Base-by-base conservation (phyloP, 257 asterid species). In the Coffea eugenioides region DNA sequence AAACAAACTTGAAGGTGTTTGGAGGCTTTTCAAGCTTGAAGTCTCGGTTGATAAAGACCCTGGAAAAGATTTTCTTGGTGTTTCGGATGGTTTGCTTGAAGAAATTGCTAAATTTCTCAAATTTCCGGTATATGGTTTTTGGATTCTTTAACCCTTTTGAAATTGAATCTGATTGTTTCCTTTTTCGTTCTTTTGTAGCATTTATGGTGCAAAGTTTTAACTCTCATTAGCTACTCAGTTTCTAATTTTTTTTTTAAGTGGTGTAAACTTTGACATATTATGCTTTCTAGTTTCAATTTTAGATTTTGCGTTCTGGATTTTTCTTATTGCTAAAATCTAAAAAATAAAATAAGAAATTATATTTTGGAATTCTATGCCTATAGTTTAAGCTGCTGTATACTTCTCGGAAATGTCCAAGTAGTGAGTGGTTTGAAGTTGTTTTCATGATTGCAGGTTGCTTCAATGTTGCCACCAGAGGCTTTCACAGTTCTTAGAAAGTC, bases 381-480 rank as follows among this genome's bases (percentile, higher is more conserved):
- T 70, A 65, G 62, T 56, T 71, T 78, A 39, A 36, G 73, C 51
- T 69, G 21, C 16, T n/a, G 20, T 70, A 25, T 59, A 20, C 39
- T 71, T 6, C 39, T 23, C 8, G 2, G 20, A 48, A 77, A 9
- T 77, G 65, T 31, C 31, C 20, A 48, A 65, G 21, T 43, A 64
- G 31, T 57, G 27, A 16, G 36, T 11, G 54, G n/a, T 25, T 20
- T 46, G 66, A 71, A 78, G n/a, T 61, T 57, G 27, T 52, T 68
- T 43, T 59, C 49, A 49, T 57, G 8, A 79, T 84, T 87, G 84
- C 83, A 95, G 99, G 98, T 95, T 74, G 92, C 98, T 82, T 93
- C 99, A 43, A 92, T 93, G 96, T 86, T 95, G 91, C 99, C 99
- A 54, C 81, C 88, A 11, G 98, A 93, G 81, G 97, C 97, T 14